phyloP scores from a whole-genome alignment of 768 basidiomycete genomes.

The Amylocystis lapponica region DNA sequence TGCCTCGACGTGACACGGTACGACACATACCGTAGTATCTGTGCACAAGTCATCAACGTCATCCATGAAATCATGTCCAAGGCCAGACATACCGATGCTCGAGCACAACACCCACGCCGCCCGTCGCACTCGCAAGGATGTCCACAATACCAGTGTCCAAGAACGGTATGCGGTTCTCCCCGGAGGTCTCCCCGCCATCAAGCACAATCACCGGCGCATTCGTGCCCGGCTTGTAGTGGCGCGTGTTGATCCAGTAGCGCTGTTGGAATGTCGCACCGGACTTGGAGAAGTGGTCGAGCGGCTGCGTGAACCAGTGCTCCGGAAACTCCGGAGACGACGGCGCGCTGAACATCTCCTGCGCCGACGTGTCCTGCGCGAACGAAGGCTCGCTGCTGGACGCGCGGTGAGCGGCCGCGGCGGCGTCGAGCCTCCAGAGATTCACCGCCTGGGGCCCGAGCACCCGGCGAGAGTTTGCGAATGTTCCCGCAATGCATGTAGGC shows the following conservation, averaged over 20 bases:
- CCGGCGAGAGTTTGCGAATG: no score
- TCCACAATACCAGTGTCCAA: slow-evolving; percentile 64
- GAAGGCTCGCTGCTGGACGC: slow-evolving; percentile 2
- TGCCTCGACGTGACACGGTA: no score
- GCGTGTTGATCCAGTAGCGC: slow-evolving; percentile 87
- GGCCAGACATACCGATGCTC: slow-evolving; percentile 71
- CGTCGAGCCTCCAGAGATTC: slow-evolving; percentile 54
- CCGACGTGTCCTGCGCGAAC: slow-evolving; percentile 17
- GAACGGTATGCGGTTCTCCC: slow-evolving; percentile 52
- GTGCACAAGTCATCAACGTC: neutral
- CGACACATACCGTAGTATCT: slow-evolving; percentile 11
- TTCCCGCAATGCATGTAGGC: no score
- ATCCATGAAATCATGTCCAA: neutral
- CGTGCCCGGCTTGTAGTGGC: slow-evolving; percentile 65
- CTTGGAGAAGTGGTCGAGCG: slow-evolving; percentile 73
- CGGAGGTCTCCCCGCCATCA: slow-evolving; percentile 92
- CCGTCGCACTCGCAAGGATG: slow-evolving; percentile 76
- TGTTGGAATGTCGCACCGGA: slow-evolving; percentile 68
- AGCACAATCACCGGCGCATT: slow-evolving; percentile 85
- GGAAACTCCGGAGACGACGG: slow-evolving; percentile 36
- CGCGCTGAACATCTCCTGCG: slow-evolving; percentile 3
- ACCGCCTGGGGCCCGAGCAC: slow-evolving; percentile 51
- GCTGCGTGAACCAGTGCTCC: slow-evolving; percentile 74
- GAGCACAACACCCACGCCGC: slow-evolving; percentile 86
- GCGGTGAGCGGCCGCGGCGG: neutral